phyloP scores from a whole-genome alignment of 2,329 filamentous ascomycete species.

The Ceratocystis ficicola region DNA sequence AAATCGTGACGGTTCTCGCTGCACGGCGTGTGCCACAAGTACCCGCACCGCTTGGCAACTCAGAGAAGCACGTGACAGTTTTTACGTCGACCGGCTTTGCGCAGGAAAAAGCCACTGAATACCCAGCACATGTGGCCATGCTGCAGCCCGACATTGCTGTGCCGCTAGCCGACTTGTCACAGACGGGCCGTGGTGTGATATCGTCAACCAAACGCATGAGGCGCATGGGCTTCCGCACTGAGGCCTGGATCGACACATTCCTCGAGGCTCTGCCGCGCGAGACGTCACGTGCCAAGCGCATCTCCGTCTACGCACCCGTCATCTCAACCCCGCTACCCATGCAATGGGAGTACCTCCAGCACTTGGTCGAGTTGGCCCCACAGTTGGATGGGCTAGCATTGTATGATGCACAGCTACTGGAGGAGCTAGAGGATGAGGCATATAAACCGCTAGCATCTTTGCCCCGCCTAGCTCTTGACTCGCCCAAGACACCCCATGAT shows the following conservation, averaged over 20 bases:
- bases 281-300: constrained; percentile 27
- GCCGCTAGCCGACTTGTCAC: constrained; percentile 58
- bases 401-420: constrained; percentile 59
- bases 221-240: constrained; percentile 77
- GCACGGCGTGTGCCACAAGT: constrained; percentile 69
- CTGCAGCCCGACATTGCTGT: constrained; percentile 71
- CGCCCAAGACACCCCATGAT: constrained; percentile 59
- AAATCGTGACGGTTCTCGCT: constrained; percentile 58
- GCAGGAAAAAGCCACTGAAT: constrained; percentile 55
- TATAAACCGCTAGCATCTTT: constrained; percentile 44
- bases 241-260: constrained; percentile 65
- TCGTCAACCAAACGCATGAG: constrained; percentile 52
- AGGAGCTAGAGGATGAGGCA: constrained; percentile 40
- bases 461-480: constrained; percentile 62
- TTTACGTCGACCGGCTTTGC: constrained; percentile 81
- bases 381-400: constrained; percentile 59
- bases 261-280: constrained; percentile 33
- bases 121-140: constrained; percentile 50
- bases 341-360: constrained; percentile 69
- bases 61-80: constrained; percentile 58
- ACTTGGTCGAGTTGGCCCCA: constrained; percentile 50
- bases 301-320: constrained; percentile 51
- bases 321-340: constrained; percentile 62
- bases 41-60: constrained; percentile 56
- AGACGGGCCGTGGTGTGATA: constrained; percentile 41